Evolutionary conservation across 495 filamentous ascomycete species (phyloP), one percentile per base, ranked within the genome.

Genomic region (Acidiella bohemica): DNA sequence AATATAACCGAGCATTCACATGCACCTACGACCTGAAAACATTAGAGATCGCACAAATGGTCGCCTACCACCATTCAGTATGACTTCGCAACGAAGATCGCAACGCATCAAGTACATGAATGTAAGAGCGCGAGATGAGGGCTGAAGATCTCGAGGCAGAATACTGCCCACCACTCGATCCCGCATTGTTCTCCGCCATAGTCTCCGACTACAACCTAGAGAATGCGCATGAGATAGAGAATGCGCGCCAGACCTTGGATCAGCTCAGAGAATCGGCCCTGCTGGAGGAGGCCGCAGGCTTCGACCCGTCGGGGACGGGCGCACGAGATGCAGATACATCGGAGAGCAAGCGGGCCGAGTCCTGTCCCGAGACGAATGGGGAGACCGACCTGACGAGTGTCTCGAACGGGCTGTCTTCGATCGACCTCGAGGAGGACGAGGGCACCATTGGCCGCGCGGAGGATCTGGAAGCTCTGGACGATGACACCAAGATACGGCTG

Each of bases 291-390:
- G 63, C 69, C 12, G 70, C 74, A 0, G 76, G 72, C 0, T 92
- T 92, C 53, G 84, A 93, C 43, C 75, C 84, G 0, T 85, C 80
- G 9, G 84, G 81, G 2, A 74, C 73, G 24, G 70, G 74, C 28
- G 40, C 33, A 18, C 42, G 23, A 19, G 53, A 49, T 19, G 34
- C 56, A 14, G 51, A 42, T 24, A 31, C 53, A 53, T 34, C 49
- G 18, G 24, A 53, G 13, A 38, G 41, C 16, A 36, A 41, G 10
- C 25, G 34, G 11, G 26, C 35, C 16, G 29, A 39, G 20, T 49
- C 46, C 1, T 31, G 32, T 16, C 36, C 46, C 21, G 40, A 39
- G 12, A 49, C 30, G 9, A 40, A 25, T 17, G 36, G 10, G 2
- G 46, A 56, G 2, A 52, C 42, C 23, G 66, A 71, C 23, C 19